These are phyloP conservation scores for Marasmius sp. DNA, from an alignment of 1,284 basidiomycete species.

Conservation along the genomic window DNA sequence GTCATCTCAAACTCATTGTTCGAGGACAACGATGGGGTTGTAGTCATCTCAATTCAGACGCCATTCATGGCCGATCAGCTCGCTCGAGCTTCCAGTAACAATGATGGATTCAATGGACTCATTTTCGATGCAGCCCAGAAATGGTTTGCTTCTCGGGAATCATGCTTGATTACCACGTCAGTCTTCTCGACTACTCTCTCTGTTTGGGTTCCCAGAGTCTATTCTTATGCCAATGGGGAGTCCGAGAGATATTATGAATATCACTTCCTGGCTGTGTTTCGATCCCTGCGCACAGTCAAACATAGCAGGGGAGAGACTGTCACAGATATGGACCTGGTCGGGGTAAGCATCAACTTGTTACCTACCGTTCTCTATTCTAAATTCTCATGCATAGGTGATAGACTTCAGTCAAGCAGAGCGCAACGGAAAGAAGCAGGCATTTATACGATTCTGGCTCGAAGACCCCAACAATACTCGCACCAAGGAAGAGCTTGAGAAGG, in stretches of 20 bases:
- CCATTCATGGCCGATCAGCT: too few relatives aligned
- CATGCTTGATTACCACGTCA: slow-evolving; percentile 4
- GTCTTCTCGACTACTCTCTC: neutral
- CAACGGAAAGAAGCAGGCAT: neutral
- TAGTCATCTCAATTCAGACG: too few relatives aligned
- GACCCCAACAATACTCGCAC: neutral
- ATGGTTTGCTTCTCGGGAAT: too few relatives aligned
- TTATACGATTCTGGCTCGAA: neutral
- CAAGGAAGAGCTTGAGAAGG: neutral
- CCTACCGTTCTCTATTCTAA: neutral
- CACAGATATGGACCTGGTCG: neutral
- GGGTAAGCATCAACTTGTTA: neutral
- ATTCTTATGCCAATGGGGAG: neutral
- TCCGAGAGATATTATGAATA: neutral
- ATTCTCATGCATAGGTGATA: neutral
- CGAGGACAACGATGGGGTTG: too few relatives aligned
- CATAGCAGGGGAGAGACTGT: too few relatives aligned
- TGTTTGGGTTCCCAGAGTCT: neutral
- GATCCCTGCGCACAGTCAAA: neutral
- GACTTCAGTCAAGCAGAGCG: neutral
- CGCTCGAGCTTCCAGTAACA: too few relatives aligned
- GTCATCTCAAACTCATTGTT: too few relatives aligned
- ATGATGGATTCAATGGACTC: too few relatives aligned
- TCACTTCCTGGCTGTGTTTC: neutral
- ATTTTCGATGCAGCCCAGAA: too few relatives aligned